phyloP scores from a whole-genome alignment of 129 eudicot genomes.

The Arctium lappa region DNA sequence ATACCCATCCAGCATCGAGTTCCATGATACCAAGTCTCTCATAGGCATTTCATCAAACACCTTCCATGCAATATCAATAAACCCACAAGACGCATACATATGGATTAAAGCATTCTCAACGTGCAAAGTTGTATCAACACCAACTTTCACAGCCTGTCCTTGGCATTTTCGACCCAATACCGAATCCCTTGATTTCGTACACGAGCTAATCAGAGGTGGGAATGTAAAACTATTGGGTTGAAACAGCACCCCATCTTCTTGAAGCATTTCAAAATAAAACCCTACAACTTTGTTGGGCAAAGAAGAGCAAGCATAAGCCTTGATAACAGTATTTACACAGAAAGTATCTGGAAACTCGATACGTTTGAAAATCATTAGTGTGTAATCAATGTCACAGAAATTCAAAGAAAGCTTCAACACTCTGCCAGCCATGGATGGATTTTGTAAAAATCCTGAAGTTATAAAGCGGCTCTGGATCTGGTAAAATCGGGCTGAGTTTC shows the following conservation, averaged over 20 bases:
- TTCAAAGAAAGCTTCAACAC: constrained; percentile 48
- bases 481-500: constrained; percentile 26
- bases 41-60: constrained; percentile 62
- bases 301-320: constrained; percentile 43
- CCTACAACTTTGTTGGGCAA: constrained; percentile 36
- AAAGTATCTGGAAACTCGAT: constrained; percentile 51
- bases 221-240: constrained; percentile 68
- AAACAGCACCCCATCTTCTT: constrained; percentile 34
- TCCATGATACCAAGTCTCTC: constrained; percentile 77
- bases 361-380: constrained; percentile 41
- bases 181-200: constrained; percentile 45
- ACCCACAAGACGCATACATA: constrained; percentile 68
- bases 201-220: constrained; percentile 54
- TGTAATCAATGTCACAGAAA: constrained; percentile 36
- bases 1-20: constrained; percentile 56
- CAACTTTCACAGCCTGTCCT: constrained; percentile 75
- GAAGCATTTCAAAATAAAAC: constrained; percentile 59
- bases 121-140: constrained; percentile 60
- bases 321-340: constrained; percentile 65
- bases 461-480: constrained; percentile 72
- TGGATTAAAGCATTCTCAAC: constrained; percentile 76
- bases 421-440: constrained; percentile 53
- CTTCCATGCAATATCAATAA: constrained; percentile 41
- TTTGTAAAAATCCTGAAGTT: constrained; percentile 48
- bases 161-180: constrained; percentile 59